Evolutionary conservation across 352 stramenopile genomes (phyloP).

Genomic region (Pythium oligandrum): DNA sequence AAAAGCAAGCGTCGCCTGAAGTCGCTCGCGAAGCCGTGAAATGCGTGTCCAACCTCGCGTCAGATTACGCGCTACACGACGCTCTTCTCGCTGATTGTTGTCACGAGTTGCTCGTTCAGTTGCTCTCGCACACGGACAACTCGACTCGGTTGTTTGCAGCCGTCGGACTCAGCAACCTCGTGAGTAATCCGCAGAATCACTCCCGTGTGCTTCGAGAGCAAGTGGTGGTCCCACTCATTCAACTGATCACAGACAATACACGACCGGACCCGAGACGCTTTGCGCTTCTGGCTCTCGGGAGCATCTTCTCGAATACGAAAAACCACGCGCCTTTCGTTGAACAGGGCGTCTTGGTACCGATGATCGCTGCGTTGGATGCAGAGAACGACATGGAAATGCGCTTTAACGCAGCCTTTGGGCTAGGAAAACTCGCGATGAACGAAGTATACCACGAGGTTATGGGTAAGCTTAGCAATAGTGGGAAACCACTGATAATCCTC

Average conservation of each 20-base stretch:
- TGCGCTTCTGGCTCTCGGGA: constrained; percentile 81
- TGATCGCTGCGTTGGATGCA: constrained; percentile 60
- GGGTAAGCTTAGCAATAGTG: constrained; percentile 41
- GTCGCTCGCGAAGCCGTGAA: constrained; percentile 68
- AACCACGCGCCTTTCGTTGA: constrained; percentile 74
- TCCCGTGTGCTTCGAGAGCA: constrained; percentile 57
- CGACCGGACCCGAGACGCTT: constrained; percentile 64
- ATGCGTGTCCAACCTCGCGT: constrained; percentile 66
- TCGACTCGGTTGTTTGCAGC: constrained; percentile 83
- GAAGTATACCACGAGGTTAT: constrained; percentile 62
- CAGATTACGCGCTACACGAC: constrained; percentile 87
- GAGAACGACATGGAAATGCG: constrained; percentile 86
- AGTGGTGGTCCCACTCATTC: constrained; percentile 51
- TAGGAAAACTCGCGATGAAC: constrained; percentile 92
- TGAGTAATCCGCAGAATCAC: constrained; percentile 82
- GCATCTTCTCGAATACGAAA: constrained; percentile 60
- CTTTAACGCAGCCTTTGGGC: constrained; percentile 91
- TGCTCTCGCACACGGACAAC: constrained; percentile 53
- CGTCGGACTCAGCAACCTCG: constrained; percentile 89
- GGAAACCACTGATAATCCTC: constrained; percentile 45
- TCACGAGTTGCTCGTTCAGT: constrained; percentile 78
- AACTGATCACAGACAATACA: constrained; percentile 32
- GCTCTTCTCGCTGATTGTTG: constrained; percentile 69
- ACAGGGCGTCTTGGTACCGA: constrained; percentile 52
- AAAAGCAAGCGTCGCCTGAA: constrained; percentile 20